Base-by-base conservation (phyloP, 1,284 basidiomycete genomes). In the Athelia sp. region DNA sequence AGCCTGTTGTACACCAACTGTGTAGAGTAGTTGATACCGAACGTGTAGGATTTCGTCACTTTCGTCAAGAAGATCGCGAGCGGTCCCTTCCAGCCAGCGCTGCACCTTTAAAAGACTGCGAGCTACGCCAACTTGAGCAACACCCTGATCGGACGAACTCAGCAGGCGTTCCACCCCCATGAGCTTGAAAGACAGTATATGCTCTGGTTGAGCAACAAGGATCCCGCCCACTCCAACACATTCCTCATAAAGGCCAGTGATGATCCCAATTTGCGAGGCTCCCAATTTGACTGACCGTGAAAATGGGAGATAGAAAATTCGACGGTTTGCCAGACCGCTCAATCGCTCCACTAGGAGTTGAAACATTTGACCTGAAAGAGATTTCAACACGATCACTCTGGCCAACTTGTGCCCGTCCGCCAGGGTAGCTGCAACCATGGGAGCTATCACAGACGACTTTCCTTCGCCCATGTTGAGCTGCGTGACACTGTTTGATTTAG, bases 131-230 rank as follows among this genome's bases (percentile, higher is more conserved):
- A 49, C 35, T 26, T 52, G 22, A 4, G 15, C n/a, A 40, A 24
- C 26, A 35, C 19, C 31, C 24, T 19, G 34, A 40, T 3, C 34
- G 13, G 21, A n/a, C 10, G 36, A 40, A n/a, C 9, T 17, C 4
- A 40, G 19, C 36, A 63, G 58, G 18, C 53, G 53, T 31, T 79
- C 68, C 17, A 77, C 56, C 0, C 63, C 65, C 66, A 74, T 70
- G 9, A 81, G 62, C 49, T 69, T 67, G 46, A 76, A 74, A 0
- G 78, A 80, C 0, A 81, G 62, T 1, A 78, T 65, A 36, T 81
- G 78, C 44, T 81, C 79, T 0, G 78, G 78, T 43, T 80, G 78
- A 4, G 64, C 57, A 1, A 81, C 59, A 1, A 79, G 57, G 21
- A 81, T 58, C 0, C 79, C 78, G 2, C 68, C 60, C 13, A 57